Percentiles rank a stretch among this genome's conserved stretches.
Evolutionary conservation across 2,329 filamentous ascomycete species (phyloP).

Genomic region (Apiospora hydei): DNA sequence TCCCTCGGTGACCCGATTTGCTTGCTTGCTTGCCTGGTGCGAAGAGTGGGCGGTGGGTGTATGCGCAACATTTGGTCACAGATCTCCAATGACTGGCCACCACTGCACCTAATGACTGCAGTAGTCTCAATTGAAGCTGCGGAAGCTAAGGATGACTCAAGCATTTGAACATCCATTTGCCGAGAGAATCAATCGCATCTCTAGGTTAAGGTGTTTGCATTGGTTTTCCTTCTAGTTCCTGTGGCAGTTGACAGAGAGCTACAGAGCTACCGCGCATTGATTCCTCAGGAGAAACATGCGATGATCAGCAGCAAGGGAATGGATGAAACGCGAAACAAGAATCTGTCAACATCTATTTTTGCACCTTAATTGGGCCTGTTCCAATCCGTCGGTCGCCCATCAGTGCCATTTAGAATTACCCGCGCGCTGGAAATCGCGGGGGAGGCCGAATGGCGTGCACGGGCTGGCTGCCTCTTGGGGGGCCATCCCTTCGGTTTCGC

Average conservation of each 20-base stretch:
- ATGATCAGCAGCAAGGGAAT: conserved; percentile 9
- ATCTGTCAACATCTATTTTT: conserved; percentile 6
- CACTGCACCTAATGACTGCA: conserved; percentile 13
- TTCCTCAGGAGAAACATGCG: not conserved
- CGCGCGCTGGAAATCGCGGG: conserved; percentile 3
- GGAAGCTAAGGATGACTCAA: conserved; percentile 14
- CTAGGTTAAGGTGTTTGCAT: not conserved
- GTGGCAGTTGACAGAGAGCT: not conserved
- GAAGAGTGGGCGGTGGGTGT: not conserved
- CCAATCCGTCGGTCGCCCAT: not conserved
- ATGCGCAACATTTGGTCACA: conserved; percentile 15
- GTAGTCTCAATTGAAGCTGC: conserved; percentile 6
- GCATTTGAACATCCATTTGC: not conserved
- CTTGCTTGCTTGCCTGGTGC: not conserved
- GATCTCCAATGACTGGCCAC: not conserved
- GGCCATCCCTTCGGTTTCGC: conserved; percentile 2
- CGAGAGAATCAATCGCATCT: not conserved
- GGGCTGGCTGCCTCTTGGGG: not conserved
- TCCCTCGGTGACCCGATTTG: not conserved
- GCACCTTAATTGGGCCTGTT: not conserved
- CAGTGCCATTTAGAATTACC: not conserved
- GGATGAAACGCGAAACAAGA: not conserved
- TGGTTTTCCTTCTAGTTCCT: not conserved
- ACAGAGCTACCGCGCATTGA: not conserved
- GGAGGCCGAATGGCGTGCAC: not conserved